Evolutionary conservation across 139 green algal genomes (phyloP), one percentile per base, ranked within the genome.

Genomic region (Chlamydomonas eustigma): DNA sequence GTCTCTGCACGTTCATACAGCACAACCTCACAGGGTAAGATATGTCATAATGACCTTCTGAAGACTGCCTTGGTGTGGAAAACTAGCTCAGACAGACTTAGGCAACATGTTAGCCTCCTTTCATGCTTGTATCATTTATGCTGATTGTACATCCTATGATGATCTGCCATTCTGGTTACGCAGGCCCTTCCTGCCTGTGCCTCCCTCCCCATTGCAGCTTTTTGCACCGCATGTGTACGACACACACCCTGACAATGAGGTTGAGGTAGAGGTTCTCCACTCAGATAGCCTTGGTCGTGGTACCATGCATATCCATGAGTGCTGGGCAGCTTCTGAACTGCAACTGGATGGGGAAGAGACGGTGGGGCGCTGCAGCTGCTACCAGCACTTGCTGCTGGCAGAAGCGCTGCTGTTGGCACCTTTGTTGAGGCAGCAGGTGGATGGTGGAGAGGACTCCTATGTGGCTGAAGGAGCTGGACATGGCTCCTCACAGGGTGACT

Each of bases 341-440:
- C 67, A 73, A 25, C 78, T 89, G 51, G 87, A 93, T 71, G 92
- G 92, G 0, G 91, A 97, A 74, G 90, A 97, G 51, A 31, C 91
- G 25, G 68, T 88, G 1, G 89, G 85, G 0, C 72, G 80, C 30
- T 64, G 80, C 6, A 32, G 50, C 6, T 50, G 75, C 28, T 78
- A 88, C n/a, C 87, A 96, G 77, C 93, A 94, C 80, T 84, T 96
- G 30, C 72, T 94, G 37, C 87, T 97, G 36, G 80, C 84, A 3
- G 73, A 88, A 8, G n/a, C 75, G 1, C 51, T 79, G 18, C 85
- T 95, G 33, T 39, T 90, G 4, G 64, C 75, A 24, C 87, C 86
- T 1, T 51, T 85, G 39, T 66, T 73, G 30, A 68, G 75, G 51
- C 63, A 78, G 64, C 39, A 31, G 63, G 35, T 72, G 39, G 65